Percentiles rank a stretch among this genome's conserved stretches.
phyloP scores from a whole-genome alignment of 78 protist genomes.

The Andalucia godoyi region DNA sequence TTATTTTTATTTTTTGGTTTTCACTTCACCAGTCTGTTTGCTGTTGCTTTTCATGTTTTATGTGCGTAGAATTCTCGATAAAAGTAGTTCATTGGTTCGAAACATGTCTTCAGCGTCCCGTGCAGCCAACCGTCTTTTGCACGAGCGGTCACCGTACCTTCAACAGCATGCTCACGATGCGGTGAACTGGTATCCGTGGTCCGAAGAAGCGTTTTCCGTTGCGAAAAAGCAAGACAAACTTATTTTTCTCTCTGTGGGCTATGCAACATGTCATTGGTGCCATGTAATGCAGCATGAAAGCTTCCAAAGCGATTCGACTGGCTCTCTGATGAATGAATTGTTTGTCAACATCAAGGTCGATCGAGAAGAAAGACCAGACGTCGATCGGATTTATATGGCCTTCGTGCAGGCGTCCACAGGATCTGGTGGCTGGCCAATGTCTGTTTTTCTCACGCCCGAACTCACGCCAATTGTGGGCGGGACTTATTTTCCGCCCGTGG shows the following conservation, averaged over 20 bases:
- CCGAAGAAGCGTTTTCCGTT: slow-evolving; percentile 40
- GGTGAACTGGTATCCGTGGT: slow-evolving; percentile 60
- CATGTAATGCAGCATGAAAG: slow-evolving; percentile 68
- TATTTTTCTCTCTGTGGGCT: slow-evolving; percentile 64
- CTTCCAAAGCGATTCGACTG: slow-evolving; percentile 43
- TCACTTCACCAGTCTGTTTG: too few relatives aligned
- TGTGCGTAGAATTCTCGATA: not conserved
- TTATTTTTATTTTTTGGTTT: too few relatives aligned
- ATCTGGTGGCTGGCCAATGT: slow-evolving; percentile 74
- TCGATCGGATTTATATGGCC: slow-evolving; percentile 65
- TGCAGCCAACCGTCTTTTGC: not conserved
- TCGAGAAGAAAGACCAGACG: slow-evolving; percentile 72
- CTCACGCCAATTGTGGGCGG: slow-evolving; percentile 59
- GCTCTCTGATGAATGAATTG: slow-evolving; percentile 51
- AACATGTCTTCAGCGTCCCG: not conserved
- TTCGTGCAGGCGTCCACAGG: slow-evolving; percentile 48
- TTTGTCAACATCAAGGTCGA: slow-evolving; percentile 73
- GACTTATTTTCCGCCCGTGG: slow-evolving; percentile 52
- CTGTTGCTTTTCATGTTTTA: not conserved
- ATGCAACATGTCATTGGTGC: slow-evolving; percentile 73
- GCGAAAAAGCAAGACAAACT: slow-evolving; percentile 33
- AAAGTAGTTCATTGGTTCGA: not conserved
- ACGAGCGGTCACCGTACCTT: slow-evolving; percentile 17
- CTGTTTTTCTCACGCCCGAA: slow-evolving; percentile 58
- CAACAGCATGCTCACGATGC: slow-evolving; percentile 35